A percentile compares a stretch with the other conserved stretches of the same genome.
These are phyloP conservation scores for Nemania serpens DNA, from an alignment of 2,329 filamentous ascomycete genomes.

Conservation along the genomic window DNA sequence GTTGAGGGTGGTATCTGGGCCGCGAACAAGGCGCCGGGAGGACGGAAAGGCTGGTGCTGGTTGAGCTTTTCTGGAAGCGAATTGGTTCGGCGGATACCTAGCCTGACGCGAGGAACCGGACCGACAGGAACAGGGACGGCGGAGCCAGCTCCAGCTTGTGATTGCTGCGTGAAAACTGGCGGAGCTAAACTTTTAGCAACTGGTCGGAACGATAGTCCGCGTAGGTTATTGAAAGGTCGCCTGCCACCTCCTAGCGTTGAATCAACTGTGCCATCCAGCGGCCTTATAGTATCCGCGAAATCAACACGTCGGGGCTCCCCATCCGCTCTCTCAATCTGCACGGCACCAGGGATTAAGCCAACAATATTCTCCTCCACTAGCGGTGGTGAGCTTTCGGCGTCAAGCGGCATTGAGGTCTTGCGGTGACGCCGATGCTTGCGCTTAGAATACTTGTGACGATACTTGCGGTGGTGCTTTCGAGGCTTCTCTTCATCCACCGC, in stretches of 20 bases:
- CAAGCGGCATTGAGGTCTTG: slow-evolving; percentile 31
- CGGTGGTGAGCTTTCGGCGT: slow-evolving; percentile 27
- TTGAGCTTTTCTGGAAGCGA: slow-evolving; percentile 74
- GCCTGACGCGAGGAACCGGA: slow-evolving; percentile 60
- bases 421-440: slow-evolving; percentile 48
- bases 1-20: slow-evolving; percentile 50
- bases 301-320: slow-evolving; percentile 62
- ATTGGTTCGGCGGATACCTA: slow-evolving; percentile 73
- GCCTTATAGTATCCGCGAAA: slow-evolving; percentile 49
- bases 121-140: slow-evolving; percentile 45
- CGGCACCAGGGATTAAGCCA: slow-evolving; percentile 31
- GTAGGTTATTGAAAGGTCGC: slow-evolving; percentile 59
- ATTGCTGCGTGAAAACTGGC: slow-evolving; percentile 66
- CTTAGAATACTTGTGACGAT: slow-evolving; percentile 48
- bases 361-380: slow-evolving; percentile 42
- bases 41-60: slow-evolving; percentile 46
- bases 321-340: slow-evolving; percentile 26
- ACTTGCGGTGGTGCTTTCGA: slow-evolving; percentile 45
- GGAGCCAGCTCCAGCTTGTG: slow-evolving; percentile 36
- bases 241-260: slow-evolving; percentile 36
- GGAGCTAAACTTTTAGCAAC: slow-evolving; percentile 71
- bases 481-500: slow-evolving; percentile 49
- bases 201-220: slow-evolving; percentile 65
- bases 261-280: slow-evolving; percentile 40
- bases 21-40: slow-evolving; percentile 57